Conservation (phyloP, 495 filamentous ascomycete species). For the Hyaloscypha finlandica region DNA sequence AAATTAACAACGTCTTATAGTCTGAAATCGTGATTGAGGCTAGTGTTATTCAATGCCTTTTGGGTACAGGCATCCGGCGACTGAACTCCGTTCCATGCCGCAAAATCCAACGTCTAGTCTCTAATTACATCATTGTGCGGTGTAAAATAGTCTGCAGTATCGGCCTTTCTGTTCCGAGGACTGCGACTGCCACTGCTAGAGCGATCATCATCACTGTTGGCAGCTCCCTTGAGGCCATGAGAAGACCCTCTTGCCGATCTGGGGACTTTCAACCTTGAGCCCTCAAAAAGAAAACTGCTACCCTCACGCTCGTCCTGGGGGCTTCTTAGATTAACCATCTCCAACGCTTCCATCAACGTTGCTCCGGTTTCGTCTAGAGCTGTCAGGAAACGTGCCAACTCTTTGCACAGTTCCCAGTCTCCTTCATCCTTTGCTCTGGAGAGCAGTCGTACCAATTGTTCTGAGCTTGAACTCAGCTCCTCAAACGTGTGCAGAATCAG, state of each 20-base stretch:
- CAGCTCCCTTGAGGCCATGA: constrained; percentile 10
- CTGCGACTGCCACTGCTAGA: constrained; percentile 24
- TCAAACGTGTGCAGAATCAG: constrained; percentile 95
- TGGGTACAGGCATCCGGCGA: neutral
- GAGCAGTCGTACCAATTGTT: constrained; percentile 81
- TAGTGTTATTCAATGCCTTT: neutral
- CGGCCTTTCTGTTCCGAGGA: constrained; percentile 9
- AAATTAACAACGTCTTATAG: neutral
- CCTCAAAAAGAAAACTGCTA: constrained; percentile 49
- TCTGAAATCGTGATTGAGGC: neutral
- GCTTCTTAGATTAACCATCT: constrained; percentile 62
- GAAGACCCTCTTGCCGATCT: constrained; percentile 38
- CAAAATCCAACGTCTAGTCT: constrained; percentile 18
- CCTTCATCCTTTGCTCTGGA: constrained; percentile 77
- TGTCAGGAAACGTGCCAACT: constrained; percentile 88
- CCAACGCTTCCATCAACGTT: constrained; percentile 77
- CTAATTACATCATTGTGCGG: constrained; percentile 5
- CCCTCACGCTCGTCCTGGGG: constrained; percentile 40
- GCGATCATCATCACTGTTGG: constrained; percentile 19
- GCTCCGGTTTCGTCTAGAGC: constrained; percentile 86
- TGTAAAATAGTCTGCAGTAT: constrained; percentile 29
- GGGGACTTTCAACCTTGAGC: constrained; percentile 51
- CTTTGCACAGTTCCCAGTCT: constrained; percentile 97
- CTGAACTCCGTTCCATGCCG: constrained; percentile 22
- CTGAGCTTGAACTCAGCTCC: constrained; percentile 73